Evolutionary conservation across 2,329 filamentous ascomycete species (phyloP).

Genomic region (Hymenoscyphus fructigenus): DNA sequence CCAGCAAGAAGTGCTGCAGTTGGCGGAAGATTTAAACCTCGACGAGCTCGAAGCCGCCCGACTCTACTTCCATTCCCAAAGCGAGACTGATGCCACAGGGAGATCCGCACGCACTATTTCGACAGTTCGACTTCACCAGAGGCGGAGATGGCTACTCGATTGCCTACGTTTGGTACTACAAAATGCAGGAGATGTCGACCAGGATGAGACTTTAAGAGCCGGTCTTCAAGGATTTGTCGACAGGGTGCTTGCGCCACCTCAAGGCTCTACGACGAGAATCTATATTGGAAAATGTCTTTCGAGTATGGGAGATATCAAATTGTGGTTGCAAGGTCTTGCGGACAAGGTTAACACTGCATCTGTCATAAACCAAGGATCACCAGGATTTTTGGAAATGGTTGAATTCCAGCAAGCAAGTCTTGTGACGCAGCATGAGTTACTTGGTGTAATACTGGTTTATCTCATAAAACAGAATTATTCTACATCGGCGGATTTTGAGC

Average conservation of each 20-base stretch:
- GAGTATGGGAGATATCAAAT: conserved; percentile 73
- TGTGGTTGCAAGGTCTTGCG: conserved; percentile 70
- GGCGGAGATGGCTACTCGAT: conserved; percentile 79
- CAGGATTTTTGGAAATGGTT: conserved; percentile 72
- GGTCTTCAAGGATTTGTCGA: conserved; percentile 55
- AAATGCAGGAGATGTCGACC: conserved; percentile 41
- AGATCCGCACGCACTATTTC: conserved; percentile 74
- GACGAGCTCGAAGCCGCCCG: conserved; percentile 84
- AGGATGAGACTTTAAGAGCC: conserved; percentile 46
- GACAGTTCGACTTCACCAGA: conserved; percentile 84
- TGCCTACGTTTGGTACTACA: conserved; percentile 78
- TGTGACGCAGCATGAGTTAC: conserved; percentile 82
- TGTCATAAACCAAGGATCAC: conserved; percentile 66
- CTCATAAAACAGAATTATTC: conserved; percentile 76
- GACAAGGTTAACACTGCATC: conserved; percentile 76
- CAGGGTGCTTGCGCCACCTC: conserved; percentile 47
- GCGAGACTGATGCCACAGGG: conserved; percentile 66
- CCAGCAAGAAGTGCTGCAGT: conserved; percentile 73
- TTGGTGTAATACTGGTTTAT: conserved; percentile 77
- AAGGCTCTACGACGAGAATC: conserved; percentile 39
- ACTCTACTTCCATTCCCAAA: conserved; percentile 71
- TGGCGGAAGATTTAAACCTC: conserved; percentile 85
- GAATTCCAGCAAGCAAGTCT: conserved; percentile 79
- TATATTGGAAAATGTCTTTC: conserved; percentile 74
- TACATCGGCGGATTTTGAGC: conserved; percentile 68